Percentiles rank a stretch among this genome's conserved stretches.
These are phyloP conservation scores for Neurospora sp. DNA, from an alignment of 495 filamentous ascomycete species.

Conservation along the genomic window DNA sequence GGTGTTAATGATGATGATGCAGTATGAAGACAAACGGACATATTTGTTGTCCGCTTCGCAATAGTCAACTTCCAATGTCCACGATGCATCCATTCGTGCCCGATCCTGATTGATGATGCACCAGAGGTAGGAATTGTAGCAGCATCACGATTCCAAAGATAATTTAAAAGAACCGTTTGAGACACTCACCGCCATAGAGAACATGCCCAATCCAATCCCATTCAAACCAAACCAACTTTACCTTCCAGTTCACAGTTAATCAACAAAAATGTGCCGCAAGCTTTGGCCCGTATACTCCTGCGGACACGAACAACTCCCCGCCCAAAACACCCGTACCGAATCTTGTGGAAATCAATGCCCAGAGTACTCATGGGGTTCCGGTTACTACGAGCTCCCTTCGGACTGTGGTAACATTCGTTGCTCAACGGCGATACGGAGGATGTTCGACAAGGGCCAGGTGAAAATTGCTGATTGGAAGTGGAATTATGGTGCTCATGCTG, in stretches of 20 bases:
- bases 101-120: too few species aligned
- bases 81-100: too few species aligned
- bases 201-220: neutral
- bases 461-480: neutral
- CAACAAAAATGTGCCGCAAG: neutral
- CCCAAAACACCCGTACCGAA: neutral
- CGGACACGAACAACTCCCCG: neutral
- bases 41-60: too few species aligned
- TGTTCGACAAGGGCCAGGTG: neutral
- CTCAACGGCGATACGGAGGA: neutral
- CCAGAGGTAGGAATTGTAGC: accelerated
- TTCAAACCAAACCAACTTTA: neutral
- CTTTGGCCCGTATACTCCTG: neutral
- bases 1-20: too few species aligned
- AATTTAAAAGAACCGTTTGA: neutral
- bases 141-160: neutral
- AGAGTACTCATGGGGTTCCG: neutral
- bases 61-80: too few species aligned
- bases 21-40: too few species aligned
- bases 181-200: neutral
- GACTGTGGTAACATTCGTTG: neutral
- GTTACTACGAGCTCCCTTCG: neutral
- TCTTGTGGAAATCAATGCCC: neutral
- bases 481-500: neutral
- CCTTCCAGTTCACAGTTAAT: neutral